These are phyloP conservation scores for Fagopyrum homotropicum DNA, from an alignment of 148 eudicot species.

Conservation along the genomic window DNA sequence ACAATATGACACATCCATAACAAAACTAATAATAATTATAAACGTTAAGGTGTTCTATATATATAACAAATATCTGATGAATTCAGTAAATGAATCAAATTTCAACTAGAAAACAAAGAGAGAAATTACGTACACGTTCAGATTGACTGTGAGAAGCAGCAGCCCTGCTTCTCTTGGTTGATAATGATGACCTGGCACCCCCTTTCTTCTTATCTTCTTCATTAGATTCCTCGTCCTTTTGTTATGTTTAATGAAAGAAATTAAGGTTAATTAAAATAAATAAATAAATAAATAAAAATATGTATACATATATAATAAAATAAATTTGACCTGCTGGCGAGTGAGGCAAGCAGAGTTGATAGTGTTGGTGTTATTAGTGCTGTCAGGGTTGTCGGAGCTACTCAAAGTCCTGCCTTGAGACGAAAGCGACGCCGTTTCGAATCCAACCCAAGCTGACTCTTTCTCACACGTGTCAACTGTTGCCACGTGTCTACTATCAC, in stretches of 20 bases:
- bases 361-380: conserved; percentile 33
- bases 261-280: neutral
- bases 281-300: neutral
- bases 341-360: conserved; percentile 62
- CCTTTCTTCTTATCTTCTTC: conserved; percentile 38
- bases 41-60: too few relatives aligned
- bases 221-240: conserved; percentile 25
- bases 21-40: too few relatives aligned
- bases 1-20: too few relatives aligned
- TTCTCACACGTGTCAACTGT: conserved; percentile 35
- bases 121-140: conserved; percentile 57
- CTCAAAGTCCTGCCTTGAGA: conserved; percentile 45
- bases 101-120: too few relatives aligned
- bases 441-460: conserved; percentile 21
- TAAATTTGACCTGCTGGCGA: conserved; percentile 32
- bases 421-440: conserved; percentile 40
- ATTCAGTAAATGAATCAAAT: neutral
- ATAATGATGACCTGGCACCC: conserved; percentile 32
- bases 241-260: neutral
- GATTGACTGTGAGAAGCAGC: conserved; percentile 88
- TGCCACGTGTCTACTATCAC: conserved; percentile 18
- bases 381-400: conserved; percentile 32
- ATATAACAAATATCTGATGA: neutral
- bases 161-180: conserved; percentile 64
- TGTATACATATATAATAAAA: neutral